These are phyloP conservation scores for Parachlorella kessleri DNA, from an alignment of 139 green algal genomes.

Conservation along the genomic window DNA sequence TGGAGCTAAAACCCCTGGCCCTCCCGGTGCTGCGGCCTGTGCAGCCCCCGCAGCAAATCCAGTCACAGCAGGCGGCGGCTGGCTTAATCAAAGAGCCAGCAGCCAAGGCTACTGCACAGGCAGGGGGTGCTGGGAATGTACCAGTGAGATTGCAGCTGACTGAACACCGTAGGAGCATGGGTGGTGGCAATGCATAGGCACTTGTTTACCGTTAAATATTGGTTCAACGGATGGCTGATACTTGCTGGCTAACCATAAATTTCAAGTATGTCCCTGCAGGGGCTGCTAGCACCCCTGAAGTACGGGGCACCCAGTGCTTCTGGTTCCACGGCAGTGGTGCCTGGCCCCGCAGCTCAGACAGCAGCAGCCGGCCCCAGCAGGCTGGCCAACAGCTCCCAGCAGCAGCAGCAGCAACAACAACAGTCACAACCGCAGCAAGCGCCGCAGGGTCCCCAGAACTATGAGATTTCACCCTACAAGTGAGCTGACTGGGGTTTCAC, in stretches of 20 bases:
- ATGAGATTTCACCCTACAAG: constrained; percentile 86
- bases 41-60: background rate
- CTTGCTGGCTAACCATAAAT: too few relatives aligned
- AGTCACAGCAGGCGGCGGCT: background rate
- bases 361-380: constrained; percentile 5
- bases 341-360: background rate
- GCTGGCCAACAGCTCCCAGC: too few relatives aligned
- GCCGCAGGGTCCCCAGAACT: constrained; percentile 35
- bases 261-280: too few relatives aligned
- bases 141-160: too few relatives aligned
- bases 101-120: background rate
- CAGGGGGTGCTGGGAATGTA: background rate
- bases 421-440: background rate
- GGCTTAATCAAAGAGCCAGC: background rate
- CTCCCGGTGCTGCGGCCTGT: background rate
- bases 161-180: too few relatives aligned
- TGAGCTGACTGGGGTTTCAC: constrained; percentile 21
- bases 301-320: background rate
- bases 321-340: too few relatives aligned
- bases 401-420: too few relatives aligned
- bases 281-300: background rate
- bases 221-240: too few relatives aligned
- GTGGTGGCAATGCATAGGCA: too few relatives aligned
- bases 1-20: background rate
- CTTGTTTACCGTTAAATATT: too few relatives aligned